Base-by-base conservation (phyloP, 2,329 filamentous ascomycete genomes). In the Sarocladiaceae sp. region DNA sequence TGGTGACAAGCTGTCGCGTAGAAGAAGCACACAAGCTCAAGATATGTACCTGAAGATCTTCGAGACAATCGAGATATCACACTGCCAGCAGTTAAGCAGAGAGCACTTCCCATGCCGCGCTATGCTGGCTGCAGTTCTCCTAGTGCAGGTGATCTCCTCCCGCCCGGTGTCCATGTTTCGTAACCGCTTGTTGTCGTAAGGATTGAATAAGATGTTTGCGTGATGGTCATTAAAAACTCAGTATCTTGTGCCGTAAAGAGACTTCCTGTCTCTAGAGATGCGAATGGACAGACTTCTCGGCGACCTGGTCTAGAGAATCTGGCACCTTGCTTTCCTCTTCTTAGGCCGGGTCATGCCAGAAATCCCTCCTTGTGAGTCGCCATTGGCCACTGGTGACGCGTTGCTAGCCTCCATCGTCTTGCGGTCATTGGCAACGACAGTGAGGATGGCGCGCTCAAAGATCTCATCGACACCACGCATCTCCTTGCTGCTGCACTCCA, bases 401-500 rank as follows among this genome's bases (percentile, higher is more conserved):
- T 61, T 60, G 47, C 60, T 63, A 55, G 66, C 67, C 60, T 80
- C 76, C 49, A 74, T 65, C 56, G 79, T 82, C 61, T 81, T 82
- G 57, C 73, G 69, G 61, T 89, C 88, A 57, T 89, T 87, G 53
- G 84, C 81, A 21, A 98, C 88, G 24, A 93, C 89, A 43, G 86
- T 91, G 58, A 90, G 80, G 60, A 98, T 90, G 45, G 93, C 93
- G 50, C 81, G 76, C 64, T 94, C 85, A 66, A 98, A 98, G 60
- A 97, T 93, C 58, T 97, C 91, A 63, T 97, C 88, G 35, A 98
- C 91, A 46, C 93, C 93, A 44, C 76, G 81, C 84, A 95, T 93
- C 68, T 96, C 93, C 69, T 97, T 97, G 67, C 88, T 95, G 62
- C 89, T 95, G 76, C 93, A 98, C 70, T 98, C 93, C 79, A 95